A percentile compares a stretch with the other conserved stretches of the same genome.
Conservation (phyloP, 805 yeast genomes). For the Schwanniomyces polymorphus region DNA sequence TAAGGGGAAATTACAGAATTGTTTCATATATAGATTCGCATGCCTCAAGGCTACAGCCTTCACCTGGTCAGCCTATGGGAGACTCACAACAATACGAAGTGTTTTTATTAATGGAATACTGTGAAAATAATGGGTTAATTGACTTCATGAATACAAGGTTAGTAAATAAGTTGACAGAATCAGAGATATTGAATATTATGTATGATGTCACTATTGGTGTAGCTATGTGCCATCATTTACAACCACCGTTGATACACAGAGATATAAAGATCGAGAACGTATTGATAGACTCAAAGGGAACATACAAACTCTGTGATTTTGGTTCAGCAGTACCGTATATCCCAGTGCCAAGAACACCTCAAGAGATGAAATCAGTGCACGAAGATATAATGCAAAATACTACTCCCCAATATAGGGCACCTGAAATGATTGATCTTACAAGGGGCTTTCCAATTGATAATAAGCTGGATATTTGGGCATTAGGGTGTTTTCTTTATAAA, state of each 20-base stretch:
- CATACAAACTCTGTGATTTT: constrained; percentile 76
- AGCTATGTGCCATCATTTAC: constrained; percentile 72
- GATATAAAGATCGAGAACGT: constrained; percentile 86
- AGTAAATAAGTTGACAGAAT: constrained; percentile 63
- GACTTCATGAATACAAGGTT: constrained; percentile 78
- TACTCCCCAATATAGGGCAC: constrained; percentile 82
- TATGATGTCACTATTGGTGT: constrained; percentile 71
- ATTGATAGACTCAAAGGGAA: constrained; percentile 55
- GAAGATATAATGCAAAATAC: constrained; percentile 77
- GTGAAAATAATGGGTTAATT: constrained; percentile 71
- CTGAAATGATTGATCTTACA: constrained; percentile 78
- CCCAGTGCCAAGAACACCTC: constrained; percentile 60
- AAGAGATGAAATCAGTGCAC: constrained; percentile 59
- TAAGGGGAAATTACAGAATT: constrained; percentile 73
- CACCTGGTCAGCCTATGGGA: constrained; percentile 5
- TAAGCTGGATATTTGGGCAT: constrained; percentile 84
- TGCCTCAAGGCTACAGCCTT: constrained; percentile 64
- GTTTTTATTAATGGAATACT: constrained; percentile 76
- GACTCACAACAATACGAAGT: constrained; percentile 66
- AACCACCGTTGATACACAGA: constrained; percentile 72
- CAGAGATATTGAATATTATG: constrained; percentile 68
- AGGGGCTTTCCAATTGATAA: constrained; percentile 74
- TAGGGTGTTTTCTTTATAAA: constrained; percentile 76
- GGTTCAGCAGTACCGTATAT: constrained; percentile 73
- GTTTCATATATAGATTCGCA: constrained; percentile 95